Base-by-base conservation (phyloP, 1,284 basidiomycete genomes). In the Ustilago vetiveriae region DNA sequence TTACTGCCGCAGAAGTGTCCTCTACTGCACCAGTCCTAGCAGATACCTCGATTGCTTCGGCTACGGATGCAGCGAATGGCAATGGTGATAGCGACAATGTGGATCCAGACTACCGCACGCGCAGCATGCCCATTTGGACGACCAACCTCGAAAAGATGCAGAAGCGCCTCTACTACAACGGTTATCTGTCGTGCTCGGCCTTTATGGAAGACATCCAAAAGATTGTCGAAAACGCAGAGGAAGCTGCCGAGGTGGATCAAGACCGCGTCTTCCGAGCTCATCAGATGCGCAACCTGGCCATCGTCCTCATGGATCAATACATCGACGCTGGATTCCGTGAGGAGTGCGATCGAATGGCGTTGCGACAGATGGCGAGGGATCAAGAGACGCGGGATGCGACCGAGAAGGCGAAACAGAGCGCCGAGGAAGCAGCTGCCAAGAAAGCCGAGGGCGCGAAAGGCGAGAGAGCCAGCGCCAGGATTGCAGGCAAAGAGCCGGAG, bases 291-390 rank as follows among this genome's bases (percentile, higher is more conserved):
- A 94, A 89, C 26, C 88, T 92, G 40, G 88, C 92, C 0, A 87
- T 92, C 78, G 89, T 97, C 59, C 90, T 93, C 84, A 87, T 96
- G 52, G 89, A 92, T 74, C 83, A 84, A 63, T 90, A 91, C 74
- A 94, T 97, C 79, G 96, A 98, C 80, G 86, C 88, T 0, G 86
- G 88, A 42, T 91, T 97, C 82, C 85, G 86, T 37, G 76, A 89
- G 26, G 94, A 97, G 80, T 98, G 94, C 81, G 90, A 91, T 81
- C 86, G 90, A 53, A 95, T 95, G 90, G 90, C 91, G 9, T 86
- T 84, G 42, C 85, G 95, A 29, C 90, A 94, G 83, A 83, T 87
- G 60, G 88, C 89, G 81, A 84, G 92, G 17, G 74, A 79, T 44
- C 48, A 56, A 21, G 72, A 78, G 54, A 67, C 68, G 10, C 39